These are phyloP conservation scores for Fonsecaea multimorphosa DNA, from an alignment of 2,329 filamentous ascomycete species.

Conservation along the genomic window DNA sequence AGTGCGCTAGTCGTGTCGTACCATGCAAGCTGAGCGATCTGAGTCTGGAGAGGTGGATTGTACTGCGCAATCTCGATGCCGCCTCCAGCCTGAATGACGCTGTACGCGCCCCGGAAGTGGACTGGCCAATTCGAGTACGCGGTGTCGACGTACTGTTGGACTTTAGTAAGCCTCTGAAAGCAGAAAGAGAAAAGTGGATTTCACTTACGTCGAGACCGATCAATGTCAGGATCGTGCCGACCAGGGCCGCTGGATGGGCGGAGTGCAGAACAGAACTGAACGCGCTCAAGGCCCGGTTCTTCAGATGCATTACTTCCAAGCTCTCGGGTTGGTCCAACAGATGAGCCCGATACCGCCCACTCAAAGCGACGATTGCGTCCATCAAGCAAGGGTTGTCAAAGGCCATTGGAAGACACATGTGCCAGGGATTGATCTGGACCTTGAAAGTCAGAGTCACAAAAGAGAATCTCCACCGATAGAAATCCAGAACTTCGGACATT, in stretches of 20 bases:
- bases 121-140: conserved; percentile 22
- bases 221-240: conserved; percentile 13
- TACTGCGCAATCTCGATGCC: conserved; percentile 19
- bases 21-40: conserved; percentile 24
- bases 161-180: conserved; percentile 5
- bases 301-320: conserved; percentile 19
- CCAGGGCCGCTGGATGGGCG: conserved; percentile 1
- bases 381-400: conserved; percentile 17
- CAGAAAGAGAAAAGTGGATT: neutral
- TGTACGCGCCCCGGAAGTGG: conserved; percentile 21
- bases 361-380: conserved; percentile 17
- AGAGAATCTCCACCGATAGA: conserved; percentile 20
- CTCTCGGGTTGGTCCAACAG: conserved; percentile 11
- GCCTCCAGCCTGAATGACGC: conserved; percentile 15
- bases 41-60: conserved; percentile 10
- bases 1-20: conserved; percentile 18
- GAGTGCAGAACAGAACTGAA: neutral
- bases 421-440: conserved; percentile 22
- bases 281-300: conserved; percentile 13
- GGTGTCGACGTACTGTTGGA: conserved; percentile 15
- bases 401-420: conserved; percentile 20
- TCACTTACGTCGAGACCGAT: conserved; percentile 15
- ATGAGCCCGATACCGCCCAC: conserved; percentile 12
- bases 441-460: conserved; percentile 14
- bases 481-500: conserved; percentile 9